These are phyloP conservation scores for Prunus kanzakura DNA, from an alignment of 306 rosid genomes.

Conservation along the genomic window DNA sequence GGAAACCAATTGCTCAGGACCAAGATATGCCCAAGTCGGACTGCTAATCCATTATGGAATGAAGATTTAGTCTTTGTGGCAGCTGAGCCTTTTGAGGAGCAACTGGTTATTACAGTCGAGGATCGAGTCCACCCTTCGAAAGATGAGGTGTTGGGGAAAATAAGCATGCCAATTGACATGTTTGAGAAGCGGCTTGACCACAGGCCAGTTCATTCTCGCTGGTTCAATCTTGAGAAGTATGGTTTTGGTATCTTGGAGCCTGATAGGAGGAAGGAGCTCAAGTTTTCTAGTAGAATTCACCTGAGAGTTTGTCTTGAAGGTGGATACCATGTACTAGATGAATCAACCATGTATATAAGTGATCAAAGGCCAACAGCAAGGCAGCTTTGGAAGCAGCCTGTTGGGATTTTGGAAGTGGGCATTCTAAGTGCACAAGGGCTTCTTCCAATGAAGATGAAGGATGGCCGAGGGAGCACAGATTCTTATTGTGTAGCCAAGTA, in stretches of 20 bases:
- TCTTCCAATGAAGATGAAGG: slow-evolving; percentile 94
- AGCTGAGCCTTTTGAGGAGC: slow-evolving; percentile 96
- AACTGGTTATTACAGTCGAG: slow-evolving; percentile 59
- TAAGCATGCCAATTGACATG: slow-evolving; percentile 56
- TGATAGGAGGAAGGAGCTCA: slow-evolving; percentile 82
- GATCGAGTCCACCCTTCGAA: slow-evolving; percentile 66
- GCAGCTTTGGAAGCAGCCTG: slow-evolving; percentile 88
- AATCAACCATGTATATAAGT: slow-evolving; percentile 80
- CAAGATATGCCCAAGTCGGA: slow-evolving; percentile 52
- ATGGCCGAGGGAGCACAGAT: slow-evolving; percentile 67
- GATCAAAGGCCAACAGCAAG: slow-evolving; percentile 91
- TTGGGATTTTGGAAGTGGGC: slow-evolving; percentile 87
- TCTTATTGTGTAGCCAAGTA: slow-evolving; percentile 86
- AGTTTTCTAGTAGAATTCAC: slow-evolving; percentile 83
- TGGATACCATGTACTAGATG: slow-evolving; percentile 94
- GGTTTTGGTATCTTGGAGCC: slow-evolving; percentile 80
- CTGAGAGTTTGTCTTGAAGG: slow-evolving; percentile 91
- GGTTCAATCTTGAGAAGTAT: slow-evolving; percentile 87
- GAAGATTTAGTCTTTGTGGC: slow-evolving; percentile 90
- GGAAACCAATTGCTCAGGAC: slow-evolving; percentile 81
- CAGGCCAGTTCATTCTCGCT: slow-evolving; percentile 76
- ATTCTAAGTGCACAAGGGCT: slow-evolving; percentile 80
- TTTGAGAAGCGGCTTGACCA: slow-evolving; percentile 83
- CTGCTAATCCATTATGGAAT: slow-evolving; percentile 73
- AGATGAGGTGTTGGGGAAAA: slow-evolving; percentile 79